Evolutionary conservation across 2,329 filamentous ascomycete genomes (phyloP).

Genomic region (Zopfia rhizophila): DNA sequence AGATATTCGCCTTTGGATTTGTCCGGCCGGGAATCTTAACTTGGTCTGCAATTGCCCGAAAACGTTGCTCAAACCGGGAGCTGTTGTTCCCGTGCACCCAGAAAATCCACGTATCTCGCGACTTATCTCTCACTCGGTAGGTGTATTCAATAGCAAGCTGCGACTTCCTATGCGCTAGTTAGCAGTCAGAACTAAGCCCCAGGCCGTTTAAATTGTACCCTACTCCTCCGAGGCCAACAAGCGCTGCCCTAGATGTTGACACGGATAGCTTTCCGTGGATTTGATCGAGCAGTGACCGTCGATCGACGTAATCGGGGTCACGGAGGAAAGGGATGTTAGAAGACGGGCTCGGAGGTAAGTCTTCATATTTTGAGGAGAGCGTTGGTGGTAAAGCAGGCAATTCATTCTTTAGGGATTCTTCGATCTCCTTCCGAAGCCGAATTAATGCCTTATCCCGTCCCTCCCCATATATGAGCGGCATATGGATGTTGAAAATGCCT

Average conservation of each 20-base stretch:
- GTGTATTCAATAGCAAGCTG: constrained; percentile 30
- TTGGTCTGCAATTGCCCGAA: constrained; percentile 24
- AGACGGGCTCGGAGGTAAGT: too few species aligned
- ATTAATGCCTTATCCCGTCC: constrained; percentile 28
- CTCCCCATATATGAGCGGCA: constrained; percentile 38
- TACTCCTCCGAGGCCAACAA: constrained; percentile 39
- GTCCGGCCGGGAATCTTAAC: constrained; percentile 17
- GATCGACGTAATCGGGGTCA: constrained; percentile 36
- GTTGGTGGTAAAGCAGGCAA: too few species aligned
- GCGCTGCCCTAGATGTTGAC: constrained; percentile 26
- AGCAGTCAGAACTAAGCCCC: constrained; percentile 8
- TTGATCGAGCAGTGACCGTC: constrained; percentile 21
- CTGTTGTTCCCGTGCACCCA: constrained; percentile 26
- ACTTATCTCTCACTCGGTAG: constrained; percentile 16
- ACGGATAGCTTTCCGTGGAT: constrained; percentile 14
- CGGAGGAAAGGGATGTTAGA: constrained; percentile 31
- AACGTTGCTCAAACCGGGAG: constrained; percentile 22
- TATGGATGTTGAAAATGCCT: constrained; percentile 22
- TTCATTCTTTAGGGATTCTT: not conserved
- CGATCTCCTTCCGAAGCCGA: constrained; percentile 11
- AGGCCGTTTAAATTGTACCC: constrained; percentile 23
- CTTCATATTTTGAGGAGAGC: too few species aligned
- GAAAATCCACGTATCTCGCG: constrained; percentile 24
- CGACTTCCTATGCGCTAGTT: constrained; percentile 24
- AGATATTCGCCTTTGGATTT: constrained; percentile 20